Evolutionary conservation across 352 stramenopile species (phyloP), one percentile per base, ranked within the genome.

Genomic region (Phytophthora constricta): DNA sequence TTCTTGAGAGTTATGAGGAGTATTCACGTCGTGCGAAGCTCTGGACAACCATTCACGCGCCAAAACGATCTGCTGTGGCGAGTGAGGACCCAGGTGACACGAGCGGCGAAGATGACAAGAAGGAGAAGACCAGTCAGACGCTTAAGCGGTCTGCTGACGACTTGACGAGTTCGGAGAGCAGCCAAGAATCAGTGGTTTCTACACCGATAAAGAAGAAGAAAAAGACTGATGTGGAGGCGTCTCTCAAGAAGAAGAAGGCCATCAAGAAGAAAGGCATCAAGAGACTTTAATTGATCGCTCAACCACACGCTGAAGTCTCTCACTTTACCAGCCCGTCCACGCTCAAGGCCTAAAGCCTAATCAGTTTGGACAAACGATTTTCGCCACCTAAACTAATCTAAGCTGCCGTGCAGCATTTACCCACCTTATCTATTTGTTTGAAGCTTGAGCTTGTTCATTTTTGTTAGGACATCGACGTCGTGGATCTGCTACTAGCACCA

Each of bases 1-100:
- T 99, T 74, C 98, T 99, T 89, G 95, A 99, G 57, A 98, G 90
- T 69, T 99, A 99, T 72, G 96, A 98, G 27, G 97, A 99, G 70
- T 99, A 97, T 71, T 82, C 86, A 33, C 80, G 86, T 20, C 89
- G 92, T 41, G 95, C 94, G 5, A 89, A 79, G 62, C 71, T 98
- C 13, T 95, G 95, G 86, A 98, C 95, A 10, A 79, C 61, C 27
- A 97, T 98, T 48, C 95, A 98, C 68, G 94, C 95, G 17, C 77
- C 80, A 8, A 91, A 90, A 42, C 57, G 63, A 49, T 76, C 68
- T 5, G 68, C 68, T 7, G 37, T 74, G n/a, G 37, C 41, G 4
- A 50, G 34, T 55, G 58, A 74, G 25, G 70, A 68, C 51, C 14
- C 41, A 23, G 67, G 39, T 9, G 63, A 73, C 20, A 74, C 61